Evolutionary conservation across 495 filamentous ascomycete genomes (phyloP), one percentile per base, ranked within the genome.

Genomic region (Daldinia loculata): DNA sequence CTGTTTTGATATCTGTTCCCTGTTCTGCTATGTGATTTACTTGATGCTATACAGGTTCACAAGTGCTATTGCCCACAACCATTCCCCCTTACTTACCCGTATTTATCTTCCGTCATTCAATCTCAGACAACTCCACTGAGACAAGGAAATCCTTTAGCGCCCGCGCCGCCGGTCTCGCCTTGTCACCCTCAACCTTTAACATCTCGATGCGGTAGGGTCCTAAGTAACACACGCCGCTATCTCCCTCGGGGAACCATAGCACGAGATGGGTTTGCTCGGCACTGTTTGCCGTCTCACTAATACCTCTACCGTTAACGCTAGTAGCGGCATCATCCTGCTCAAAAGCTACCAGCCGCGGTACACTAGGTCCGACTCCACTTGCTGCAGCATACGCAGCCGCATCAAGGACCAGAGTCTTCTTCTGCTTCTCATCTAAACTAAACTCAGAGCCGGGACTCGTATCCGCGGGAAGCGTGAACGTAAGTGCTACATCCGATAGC

Each of bases 181-280:
- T 51, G 2, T 75, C 59, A 24, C 81, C 79, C 56, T 83, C 80
- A 1, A 79, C 75, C 66, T 79, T 80, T 30, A 82, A 61, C 1
- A 9, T 56, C 12, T 68, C 61, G 17, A 82, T 48, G 27, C 75
- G 70, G 51, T 73, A 51, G 27, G 66, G 60, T 34, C 67, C 74
- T 30, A 75, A 32, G 43, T 66, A 70, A 27, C 74, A 57, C 32
- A 15, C 32, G 1, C 22, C 51, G 36, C 6, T 22, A 11, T 63
- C 38, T 29, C 9, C 34, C 4, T 19, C 27, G 38, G 72, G 56
- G 12, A 67, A 9, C 27, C 41, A 51, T 3, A 72, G 14, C 2
- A 60, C 27, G 6, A 72, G 22, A 7, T 52, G 19, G 0, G 19
- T 64, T 30, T 22, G 30, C 22, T 48, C 26, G 29, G 26, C 5